Evolutionary conservation across 148 eudicot species (phyloP).

Genomic region (Camellia granthamiana): DNA sequence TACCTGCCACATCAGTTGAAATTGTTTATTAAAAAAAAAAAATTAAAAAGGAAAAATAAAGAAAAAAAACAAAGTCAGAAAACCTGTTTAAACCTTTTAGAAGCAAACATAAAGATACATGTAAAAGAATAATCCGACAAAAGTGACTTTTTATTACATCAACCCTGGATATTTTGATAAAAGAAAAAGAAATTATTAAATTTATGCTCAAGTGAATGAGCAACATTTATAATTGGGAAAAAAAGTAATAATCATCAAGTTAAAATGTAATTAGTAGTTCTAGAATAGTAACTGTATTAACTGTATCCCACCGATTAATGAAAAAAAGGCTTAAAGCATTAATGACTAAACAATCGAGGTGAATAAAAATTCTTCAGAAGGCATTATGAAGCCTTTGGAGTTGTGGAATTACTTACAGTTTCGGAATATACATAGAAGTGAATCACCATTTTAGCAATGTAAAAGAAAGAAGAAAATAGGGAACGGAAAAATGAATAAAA

Average conservation of each 20-base stretch:
- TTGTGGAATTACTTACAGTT: background rate
- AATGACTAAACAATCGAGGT: background rate
- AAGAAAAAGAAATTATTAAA: background rate
- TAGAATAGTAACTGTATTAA: background rate
- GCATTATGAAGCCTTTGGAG: background rate
- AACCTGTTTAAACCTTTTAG: background rate
- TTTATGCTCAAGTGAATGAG: background rate
- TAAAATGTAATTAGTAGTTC: background rate
- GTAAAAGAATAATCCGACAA: background rate
- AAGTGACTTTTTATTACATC: background rate
- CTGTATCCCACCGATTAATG: too few species aligned
- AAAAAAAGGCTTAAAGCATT: background rate
- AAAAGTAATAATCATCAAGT: background rate
- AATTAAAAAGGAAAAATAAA: too few species aligned
- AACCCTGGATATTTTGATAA: background rate
- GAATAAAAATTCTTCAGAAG: background rate
- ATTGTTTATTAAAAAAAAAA: background rate
- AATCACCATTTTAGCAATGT: background rate
- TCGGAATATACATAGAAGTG: background rate
- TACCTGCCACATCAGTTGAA: constrained; percentile 40
- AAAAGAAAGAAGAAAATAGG: background rate
- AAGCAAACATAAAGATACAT: background rate
- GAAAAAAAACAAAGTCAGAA: background rate
- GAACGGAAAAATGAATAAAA: background rate
- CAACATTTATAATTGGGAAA: background rate